These are phyloP conservation scores for Periconia digitata DNA, from an alignment of 2,329 filamentous ascomycete species.

Conservation along the genomic window DNA sequence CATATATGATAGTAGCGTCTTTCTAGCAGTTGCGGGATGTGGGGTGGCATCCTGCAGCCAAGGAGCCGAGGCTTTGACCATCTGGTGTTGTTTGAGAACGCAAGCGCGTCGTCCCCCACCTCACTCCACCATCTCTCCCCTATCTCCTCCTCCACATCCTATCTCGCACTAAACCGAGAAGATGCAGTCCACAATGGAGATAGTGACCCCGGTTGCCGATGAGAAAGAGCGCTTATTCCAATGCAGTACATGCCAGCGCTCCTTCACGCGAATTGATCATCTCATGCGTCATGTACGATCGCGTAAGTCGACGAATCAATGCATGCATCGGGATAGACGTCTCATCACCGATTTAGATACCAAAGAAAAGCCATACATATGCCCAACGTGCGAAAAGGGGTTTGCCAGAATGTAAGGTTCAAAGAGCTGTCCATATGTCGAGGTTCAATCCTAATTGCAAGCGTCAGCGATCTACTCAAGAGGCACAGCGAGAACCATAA, in stretches of 20 bases:
- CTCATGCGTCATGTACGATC: conserved; percentile 57
- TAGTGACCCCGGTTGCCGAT: conserved; percentile 4
- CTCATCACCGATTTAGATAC: conserved; percentile 27
- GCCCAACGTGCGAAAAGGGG: conserved; percentile 49
- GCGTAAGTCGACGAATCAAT: no score
- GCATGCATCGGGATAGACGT: no score
- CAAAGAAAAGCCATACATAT: conserved; percentile 50
- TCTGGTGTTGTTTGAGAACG: neutral
- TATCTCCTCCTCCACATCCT: conserved; percentile 8
- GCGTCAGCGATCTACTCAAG: conserved; percentile 51
- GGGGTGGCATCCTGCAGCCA: no score
- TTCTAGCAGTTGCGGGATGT: no score
- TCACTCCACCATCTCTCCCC: neutral
- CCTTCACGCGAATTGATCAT: conserved; percentile 56
- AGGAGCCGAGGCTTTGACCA: neutral
- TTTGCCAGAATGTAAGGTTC: conserved; percentile 50
- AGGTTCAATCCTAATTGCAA: conserved; percentile 6
- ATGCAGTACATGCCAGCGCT: conserved; percentile 56
- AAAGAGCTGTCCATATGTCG: no score
- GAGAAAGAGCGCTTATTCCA: conserved; percentile 43
- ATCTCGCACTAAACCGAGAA: conserved; percentile 4
- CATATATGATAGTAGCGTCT: no score
- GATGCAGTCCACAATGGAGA: conserved; percentile 21
- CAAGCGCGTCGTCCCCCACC: neutral
- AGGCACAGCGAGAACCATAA: conserved; percentile 52